phyloP scores from a whole-genome alignment of 2,329 filamentous ascomycete genomes.

The Ceratocystis papillata region DNA sequence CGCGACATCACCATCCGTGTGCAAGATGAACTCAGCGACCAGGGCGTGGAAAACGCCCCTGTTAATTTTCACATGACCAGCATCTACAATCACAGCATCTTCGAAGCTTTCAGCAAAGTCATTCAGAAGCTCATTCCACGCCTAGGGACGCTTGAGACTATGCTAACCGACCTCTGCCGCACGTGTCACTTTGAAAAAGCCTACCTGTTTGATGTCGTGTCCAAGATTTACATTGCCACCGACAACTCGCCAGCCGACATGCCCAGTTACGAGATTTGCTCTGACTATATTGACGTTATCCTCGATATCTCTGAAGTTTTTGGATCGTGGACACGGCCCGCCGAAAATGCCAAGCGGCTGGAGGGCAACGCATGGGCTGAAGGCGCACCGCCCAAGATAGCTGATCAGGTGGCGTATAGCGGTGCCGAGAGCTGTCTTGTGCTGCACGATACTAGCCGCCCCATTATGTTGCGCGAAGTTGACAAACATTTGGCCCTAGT shows the following conservation, averaged over 20 bases:
- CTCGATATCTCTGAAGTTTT: slow-evolving; percentile 96
- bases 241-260: slow-evolving; percentile 90
- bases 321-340: slow-evolving; percentile 56
- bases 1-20: slow-evolving; percentile 94
- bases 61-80: slow-evolving; percentile 93
- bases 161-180: slow-evolving; percentile 87
- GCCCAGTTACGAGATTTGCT: slow-evolving; percentile 95
- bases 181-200: slow-evolving; percentile 96
- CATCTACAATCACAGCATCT: slow-evolving; percentile 97
- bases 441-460: slow-evolving; percentile 51
- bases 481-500: slow-evolving; percentile 69
- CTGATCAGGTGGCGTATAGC: slow-evolving; percentile 55
- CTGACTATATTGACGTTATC: slow-evolving; percentile 96
- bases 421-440: slow-evolving; percentile 60
- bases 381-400: slow-evolving; percentile 35
- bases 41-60: slow-evolving; percentile 84
- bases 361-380: slow-evolving; percentile 52
- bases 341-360: slow-evolving; percentile 44
- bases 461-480: slow-evolving; percentile 58
- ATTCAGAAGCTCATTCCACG: slow-evolving; percentile 96
- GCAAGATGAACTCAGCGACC: slow-evolving; percentile 87
- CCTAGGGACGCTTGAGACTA: slow-evolving; percentile 79
- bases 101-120: slow-evolving; percentile 95
- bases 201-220: slow-evolving; percentile 93
- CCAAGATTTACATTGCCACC: slow-evolving; percentile 97